Evolutionary conservation across 2,329 filamentous ascomycete genomes (phyloP).

Genomic region (Atkinsonella hypoxylon): DNA sequence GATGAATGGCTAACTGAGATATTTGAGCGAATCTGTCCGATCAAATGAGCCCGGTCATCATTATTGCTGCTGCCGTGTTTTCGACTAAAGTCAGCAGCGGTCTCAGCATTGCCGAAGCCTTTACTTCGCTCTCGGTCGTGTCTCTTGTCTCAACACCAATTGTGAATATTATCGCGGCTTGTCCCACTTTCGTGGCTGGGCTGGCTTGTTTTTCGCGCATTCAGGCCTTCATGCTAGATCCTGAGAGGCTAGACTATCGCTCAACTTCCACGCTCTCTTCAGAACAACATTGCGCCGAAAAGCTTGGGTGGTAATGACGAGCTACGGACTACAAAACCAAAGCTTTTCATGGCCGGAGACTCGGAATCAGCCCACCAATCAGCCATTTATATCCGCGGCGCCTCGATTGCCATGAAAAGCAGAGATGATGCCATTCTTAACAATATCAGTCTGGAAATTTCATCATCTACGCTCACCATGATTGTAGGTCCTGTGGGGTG

Average conservation of each 20-base stretch:
- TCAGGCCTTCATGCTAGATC: conserved; percentile 20
- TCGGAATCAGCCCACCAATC: too few relatives aligned
- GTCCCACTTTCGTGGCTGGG: conserved; percentile 20
- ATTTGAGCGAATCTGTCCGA: neutral
- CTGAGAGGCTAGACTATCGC: neutral
- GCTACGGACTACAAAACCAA: neutral
- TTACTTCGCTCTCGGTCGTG: conserved; percentile 23
- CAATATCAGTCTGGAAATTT: conserved; percentile 3
- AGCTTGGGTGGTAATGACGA: neutral
- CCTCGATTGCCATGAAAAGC: too few relatives aligned
- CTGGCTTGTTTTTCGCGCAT: conserved; percentile 23
- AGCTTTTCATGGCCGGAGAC: too few relatives aligned
- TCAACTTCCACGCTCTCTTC: neutral
- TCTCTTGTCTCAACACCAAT: conserved; percentile 22
- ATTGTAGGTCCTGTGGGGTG: conserved; percentile 19
- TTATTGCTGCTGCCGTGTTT: conserved; percentile 9
- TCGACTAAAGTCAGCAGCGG: conserved; percentile 13
- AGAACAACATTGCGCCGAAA: neutral
- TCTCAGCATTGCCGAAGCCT: conserved; percentile 19
- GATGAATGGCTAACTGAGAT: too few relatives aligned
- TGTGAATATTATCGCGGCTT: conserved; percentile 17
- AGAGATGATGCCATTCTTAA: too few relatives aligned
- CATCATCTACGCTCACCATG: conserved; percentile 10
- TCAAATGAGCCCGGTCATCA: neutral
- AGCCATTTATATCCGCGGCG: too few relatives aligned